These are phyloP conservation scores for Jamesozyma gamospora DNA, from an alignment of 805 yeast species.

Conservation along the genomic window DNA sequence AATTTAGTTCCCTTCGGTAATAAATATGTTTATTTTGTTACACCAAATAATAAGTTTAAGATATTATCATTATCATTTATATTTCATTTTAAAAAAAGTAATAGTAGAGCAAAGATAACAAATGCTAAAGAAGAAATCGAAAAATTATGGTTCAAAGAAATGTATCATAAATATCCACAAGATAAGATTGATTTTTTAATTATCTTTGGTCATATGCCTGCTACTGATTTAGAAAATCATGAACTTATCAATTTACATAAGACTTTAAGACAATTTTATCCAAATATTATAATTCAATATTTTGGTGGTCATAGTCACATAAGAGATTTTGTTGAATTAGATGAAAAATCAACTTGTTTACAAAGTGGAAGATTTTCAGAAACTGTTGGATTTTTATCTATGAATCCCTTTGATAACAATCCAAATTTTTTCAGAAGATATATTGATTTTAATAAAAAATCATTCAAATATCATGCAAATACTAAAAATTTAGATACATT, in stretches of 20 bases:
- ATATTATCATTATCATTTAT: conserved; percentile 69
- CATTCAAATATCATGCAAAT: conserved; percentile 55
- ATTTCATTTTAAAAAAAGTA: conserved; percentile 57
- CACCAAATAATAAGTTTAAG: conserved; percentile 41
- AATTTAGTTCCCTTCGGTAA: conserved; percentile 57
- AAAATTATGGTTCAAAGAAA: conserved; percentile 55
- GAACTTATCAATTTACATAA: conserved; percentile 32
- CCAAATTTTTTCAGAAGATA: conserved; percentile 49
- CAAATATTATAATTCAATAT: conserved; percentile 61
- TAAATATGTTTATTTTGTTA: conserved; percentile 52
- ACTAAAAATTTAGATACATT: conserved; percentile 40
- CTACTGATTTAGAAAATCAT: conserved; percentile 30
- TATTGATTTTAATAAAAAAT: conserved; percentile 69
- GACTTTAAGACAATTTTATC: conserved; percentile 47
- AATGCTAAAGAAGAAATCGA: conserved; percentile 42
- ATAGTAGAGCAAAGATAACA: conserved; percentile 52
- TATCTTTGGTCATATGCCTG: conserved; percentile 74
- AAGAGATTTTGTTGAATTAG: conserved; percentile 68
- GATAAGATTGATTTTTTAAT: conserved; percentile 53
- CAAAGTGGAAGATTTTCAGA: conserved; percentile 92
- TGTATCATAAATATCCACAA: conserved; percentile 28
- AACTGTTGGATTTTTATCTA: conserved; percentile 80
- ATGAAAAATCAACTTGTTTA: conserved; percentile 58
- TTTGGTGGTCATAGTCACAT: conserved; percentile 95
- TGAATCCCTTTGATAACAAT: conserved; percentile 6